A percentile compares a stretch with the other conserved stretches of the same genome.
Conservation (phyloP, 495 filamentous ascomycete genomes). For the Talaromyces nanjingensis region DNA sequence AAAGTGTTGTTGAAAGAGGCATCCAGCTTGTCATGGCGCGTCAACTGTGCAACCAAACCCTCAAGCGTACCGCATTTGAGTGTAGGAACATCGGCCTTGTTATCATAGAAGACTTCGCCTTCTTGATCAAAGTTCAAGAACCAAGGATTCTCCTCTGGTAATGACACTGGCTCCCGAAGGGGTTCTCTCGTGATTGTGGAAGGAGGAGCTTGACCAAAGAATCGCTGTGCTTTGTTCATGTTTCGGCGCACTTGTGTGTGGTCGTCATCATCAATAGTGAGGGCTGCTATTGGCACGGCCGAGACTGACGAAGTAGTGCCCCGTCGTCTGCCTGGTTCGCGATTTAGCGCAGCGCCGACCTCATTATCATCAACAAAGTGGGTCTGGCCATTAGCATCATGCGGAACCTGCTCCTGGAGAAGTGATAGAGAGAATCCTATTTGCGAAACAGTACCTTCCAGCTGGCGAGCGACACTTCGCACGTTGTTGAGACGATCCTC, state of each 20-base stretch:
- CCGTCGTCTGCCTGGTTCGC: constrained; percentile 28
- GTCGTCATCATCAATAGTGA: constrained; percentile 50
- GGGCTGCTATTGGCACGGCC: constrained; percentile 58
- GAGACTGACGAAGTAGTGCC: constrained; percentile 44
- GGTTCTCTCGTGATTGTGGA: constrained; percentile 39
- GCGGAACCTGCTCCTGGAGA: constrained; percentile 71
- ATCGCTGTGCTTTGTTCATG: constrained; percentile 75
- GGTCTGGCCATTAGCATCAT: constrained; percentile 26
- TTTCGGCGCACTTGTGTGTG: constrained; percentile 56
- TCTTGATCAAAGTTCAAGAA: constrained; percentile 87
- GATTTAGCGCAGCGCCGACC: constrained; percentile 12
- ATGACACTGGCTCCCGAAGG: constrained; percentile 38
- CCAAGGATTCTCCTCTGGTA: constrained; percentile 68
- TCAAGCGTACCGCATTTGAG: constrained; percentile 84
- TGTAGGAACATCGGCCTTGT: constrained; percentile 60
- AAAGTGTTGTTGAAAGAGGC: constrained; percentile 97
- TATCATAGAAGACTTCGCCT: constrained; percentile 82
- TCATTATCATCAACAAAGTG: constrained; percentile 29
- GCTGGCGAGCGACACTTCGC: constrained; percentile 61
- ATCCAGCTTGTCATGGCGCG: constrained; percentile 90
- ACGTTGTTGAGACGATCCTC: constrained; percentile 80
- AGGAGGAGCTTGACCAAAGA: constrained; percentile 81
- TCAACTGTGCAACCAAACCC: constrained; percentile 92
- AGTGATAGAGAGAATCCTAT: constrained; percentile 82
- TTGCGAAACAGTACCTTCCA: constrained; percentile 82